Conservation (phyloP, 2,329 filamentous ascomycete genomes). For the Fusarium secorum region DNA sequence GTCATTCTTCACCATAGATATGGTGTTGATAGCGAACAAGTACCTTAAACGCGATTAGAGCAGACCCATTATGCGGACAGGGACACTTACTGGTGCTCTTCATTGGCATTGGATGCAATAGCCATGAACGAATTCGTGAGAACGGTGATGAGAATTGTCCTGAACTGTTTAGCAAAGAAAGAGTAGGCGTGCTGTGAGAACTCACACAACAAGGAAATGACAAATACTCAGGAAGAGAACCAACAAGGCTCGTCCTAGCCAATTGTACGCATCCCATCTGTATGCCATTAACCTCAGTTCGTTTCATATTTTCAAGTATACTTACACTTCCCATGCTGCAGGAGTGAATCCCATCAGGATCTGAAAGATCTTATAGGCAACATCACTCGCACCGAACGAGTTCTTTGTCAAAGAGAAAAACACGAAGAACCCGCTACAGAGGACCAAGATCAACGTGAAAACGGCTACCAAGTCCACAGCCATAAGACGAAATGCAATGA, state of each 20-base stretch:
- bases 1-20: slow-evolving; percentile 98
- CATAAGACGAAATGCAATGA: slow-evolving; percentile 95
- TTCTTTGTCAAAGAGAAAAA: slow-evolving; percentile 86
- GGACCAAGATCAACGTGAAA: slow-evolving; percentile 82
- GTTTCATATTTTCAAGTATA: slow-evolving; percentile 12
- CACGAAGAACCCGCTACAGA: slow-evolving; percentile 94
- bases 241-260: slow-evolving; percentile 77
- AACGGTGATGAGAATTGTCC: slow-evolving; percentile 93
- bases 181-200: slow-evolving; percentile 2
- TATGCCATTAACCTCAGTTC: slow-evolving; percentile 18
- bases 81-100: slow-evolving; percentile 75
- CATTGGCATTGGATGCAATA: slow-evolving; percentile 89
- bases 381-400: slow-evolving; percentile 72
- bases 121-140: slow-evolving; percentile 96
- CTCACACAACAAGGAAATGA: slow-evolving; percentile 87
- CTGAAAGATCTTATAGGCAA: slow-evolving; percentile 93
- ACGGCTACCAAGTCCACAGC: slow-evolving; percentile 87
- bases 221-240: slow-evolving; percentile 90
- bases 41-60: slow-evolving; percentile 59
- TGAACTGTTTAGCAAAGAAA: slow-evolving; percentile 39
- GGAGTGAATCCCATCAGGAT: slow-evolving; percentile 96
- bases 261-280: slow-evolving; percentile 76
- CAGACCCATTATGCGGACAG: no score
- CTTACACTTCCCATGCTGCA: slow-evolving; percentile 87
- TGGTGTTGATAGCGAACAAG: slow-evolving; percentile 94